Percentiles rank a stretch among this genome's conserved stretches.
These are phyloP conservation scores for Lachancea cidri DNA, from an alignment of 805 yeast species.

Conservation along the genomic window DNA sequence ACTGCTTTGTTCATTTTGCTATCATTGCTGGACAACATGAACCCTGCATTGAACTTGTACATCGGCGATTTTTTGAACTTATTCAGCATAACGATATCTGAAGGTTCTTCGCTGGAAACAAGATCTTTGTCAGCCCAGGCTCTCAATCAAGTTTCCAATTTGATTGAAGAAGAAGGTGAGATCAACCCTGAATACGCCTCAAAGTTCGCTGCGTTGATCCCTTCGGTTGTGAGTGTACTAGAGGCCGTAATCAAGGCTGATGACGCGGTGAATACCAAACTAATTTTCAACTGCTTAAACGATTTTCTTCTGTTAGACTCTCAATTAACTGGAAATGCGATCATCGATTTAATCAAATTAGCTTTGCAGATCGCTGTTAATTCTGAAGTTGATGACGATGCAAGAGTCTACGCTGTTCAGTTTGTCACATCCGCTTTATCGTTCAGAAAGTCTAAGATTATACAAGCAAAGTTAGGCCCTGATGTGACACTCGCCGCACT, in stretches of 20 bases:
- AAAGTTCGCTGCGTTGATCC: conserved; percentile 61
- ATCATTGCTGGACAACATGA: conserved; percentile 69
- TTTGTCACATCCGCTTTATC: conserved; percentile 75
- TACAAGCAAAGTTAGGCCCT: conserved; percentile 79
- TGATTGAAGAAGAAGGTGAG: conserved; percentile 56
- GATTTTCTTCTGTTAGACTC: conserved; percentile 72
- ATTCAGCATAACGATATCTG: conserved; percentile 64
- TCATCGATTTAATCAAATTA: conserved; percentile 62
- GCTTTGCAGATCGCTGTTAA: conserved; percentile 72
- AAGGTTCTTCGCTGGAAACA: conserved; percentile 57
- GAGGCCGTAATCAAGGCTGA: conserved; percentile 64
- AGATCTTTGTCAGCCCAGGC: conserved; percentile 82
- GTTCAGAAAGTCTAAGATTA: conserved; percentile 74
- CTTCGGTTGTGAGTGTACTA: conserved; percentile 76
- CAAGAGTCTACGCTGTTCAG: conserved; percentile 76
- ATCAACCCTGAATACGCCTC: conserved; percentile 42
- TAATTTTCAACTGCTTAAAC: conserved; percentile 80
- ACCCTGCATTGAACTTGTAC: conserved; percentile 52
- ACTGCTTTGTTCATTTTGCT: conserved; percentile 75
- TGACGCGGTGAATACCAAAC: conserved; percentile 67
- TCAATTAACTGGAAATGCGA: conserved; percentile 69
- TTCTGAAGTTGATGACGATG: conserved; percentile 66
- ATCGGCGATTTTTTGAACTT: conserved; percentile 64
- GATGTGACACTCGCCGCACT: conserved; percentile 68
- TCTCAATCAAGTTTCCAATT: conserved; percentile 59